Conservation (phyloP, 2,329 filamentous ascomycete genomes). For the Nemania abortiva region DNA sequence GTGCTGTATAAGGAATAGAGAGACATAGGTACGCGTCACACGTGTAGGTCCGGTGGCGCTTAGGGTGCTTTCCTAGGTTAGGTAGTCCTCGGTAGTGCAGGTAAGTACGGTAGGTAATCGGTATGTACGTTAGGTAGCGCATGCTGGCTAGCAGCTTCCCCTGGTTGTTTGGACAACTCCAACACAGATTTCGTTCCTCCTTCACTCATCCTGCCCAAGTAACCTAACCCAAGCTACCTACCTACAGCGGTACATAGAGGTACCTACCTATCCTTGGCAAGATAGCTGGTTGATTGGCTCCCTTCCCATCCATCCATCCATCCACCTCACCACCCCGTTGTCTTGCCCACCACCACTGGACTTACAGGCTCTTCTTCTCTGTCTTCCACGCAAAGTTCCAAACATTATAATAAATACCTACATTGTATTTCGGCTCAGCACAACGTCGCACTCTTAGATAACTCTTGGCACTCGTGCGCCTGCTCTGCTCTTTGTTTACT, state of each 20-base stretch:
- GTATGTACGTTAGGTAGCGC: background rate
- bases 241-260: background rate
- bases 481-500: constrained; percentile 18
- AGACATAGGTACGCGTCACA: background rate
- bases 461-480: constrained; percentile 10
- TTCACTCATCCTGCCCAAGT: constrained; percentile 2
- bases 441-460: constrained; percentile 18
- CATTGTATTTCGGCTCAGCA: constrained; percentile 22
- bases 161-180: constrained; percentile 34
- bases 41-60: background rate
- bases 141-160: constrained; percentile 9
- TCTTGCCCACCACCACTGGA: background rate
- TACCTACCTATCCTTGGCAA: too few species aligned
- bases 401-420: constrained; percentile 24
- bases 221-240: background rate
- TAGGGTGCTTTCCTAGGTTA: background rate
- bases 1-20: background rate
- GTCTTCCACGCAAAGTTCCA: constrained; percentile 10
- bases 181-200: constrained; percentile 17
- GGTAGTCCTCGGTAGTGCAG: background rate
- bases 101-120: background rate
- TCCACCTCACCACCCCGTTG: background rate
- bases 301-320: constrained; percentile 5
- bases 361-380: background rate
- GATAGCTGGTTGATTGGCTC: background rate